phyloP scores from a whole-genome alignment of 2,329 filamentous ascomycete genomes.

The Trichoderma sp. region DNA sequence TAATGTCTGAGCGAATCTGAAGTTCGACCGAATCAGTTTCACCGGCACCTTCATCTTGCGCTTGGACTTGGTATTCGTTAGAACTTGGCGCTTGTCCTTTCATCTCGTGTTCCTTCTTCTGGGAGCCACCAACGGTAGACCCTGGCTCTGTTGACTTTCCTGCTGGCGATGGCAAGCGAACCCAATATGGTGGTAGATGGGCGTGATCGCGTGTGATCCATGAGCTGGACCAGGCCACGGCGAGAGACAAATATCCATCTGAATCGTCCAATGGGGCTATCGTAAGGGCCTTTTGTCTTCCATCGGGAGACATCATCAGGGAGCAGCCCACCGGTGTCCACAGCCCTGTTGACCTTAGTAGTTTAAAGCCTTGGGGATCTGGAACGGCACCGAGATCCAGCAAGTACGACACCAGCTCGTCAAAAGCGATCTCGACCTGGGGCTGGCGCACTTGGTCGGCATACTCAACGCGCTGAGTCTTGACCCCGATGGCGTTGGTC shows the following conservation, averaged over 20 bases:
- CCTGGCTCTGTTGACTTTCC: neutral
- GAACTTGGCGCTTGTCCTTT: constrained; percentile 15
- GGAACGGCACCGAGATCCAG: constrained; percentile 66
- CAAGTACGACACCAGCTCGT: constrained; percentile 64
- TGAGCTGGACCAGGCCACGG: constrained; percentile 58
- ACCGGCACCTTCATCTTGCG: constrained; percentile 8
- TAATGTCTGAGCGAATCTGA: constrained; percentile 36
- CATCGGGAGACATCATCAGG: constrained; percentile 58
- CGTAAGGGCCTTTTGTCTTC: constrained; percentile 53
- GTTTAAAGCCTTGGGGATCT: constrained; percentile 60
- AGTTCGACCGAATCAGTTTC: constrained; percentile 43
- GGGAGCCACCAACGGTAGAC: neutral
- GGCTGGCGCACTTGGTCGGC: constrained; percentile 59
- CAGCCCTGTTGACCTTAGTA: constrained; percentile 59
- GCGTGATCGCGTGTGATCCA: constrained; percentile 58
- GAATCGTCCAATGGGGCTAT: constrained; percentile 62
- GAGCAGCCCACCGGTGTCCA: constrained; percentile 65
- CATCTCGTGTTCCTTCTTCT: constrained; percentile 4
- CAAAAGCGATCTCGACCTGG: constrained; percentile 58
- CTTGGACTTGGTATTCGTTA: constrained; percentile 15
- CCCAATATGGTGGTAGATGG: constrained; percentile 64
- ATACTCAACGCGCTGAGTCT: constrained; percentile 67
- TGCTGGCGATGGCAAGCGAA: constrained; percentile 48
- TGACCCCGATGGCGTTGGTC: constrained; percentile 63
- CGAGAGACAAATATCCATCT: constrained; percentile 62